Percentiles rank a stretch among this genome's conserved stretches.
Conservation (phyloP, 345 rosid genomes). For the Boechera stricta region DNA sequence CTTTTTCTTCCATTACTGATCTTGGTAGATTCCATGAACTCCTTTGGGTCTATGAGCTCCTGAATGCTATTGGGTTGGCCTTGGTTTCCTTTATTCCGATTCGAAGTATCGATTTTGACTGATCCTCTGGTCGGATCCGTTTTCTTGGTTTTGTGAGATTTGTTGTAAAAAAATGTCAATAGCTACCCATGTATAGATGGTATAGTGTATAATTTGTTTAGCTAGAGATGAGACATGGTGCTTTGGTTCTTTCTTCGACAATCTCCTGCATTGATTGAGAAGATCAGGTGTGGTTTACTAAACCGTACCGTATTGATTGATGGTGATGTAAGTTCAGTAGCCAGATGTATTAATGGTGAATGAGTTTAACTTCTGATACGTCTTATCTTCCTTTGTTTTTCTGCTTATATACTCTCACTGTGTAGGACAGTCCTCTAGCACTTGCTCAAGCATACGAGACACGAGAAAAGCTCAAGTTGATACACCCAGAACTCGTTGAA, state of each 20-base stretch:
- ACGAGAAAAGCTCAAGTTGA: conserved; percentile 70
- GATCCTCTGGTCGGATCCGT: conserved; percentile 25
- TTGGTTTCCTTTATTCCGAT: not conserved
- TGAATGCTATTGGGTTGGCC: not conserved
- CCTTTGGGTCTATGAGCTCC: not conserved
- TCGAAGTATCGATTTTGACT: conserved; percentile 1
- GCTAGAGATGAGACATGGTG: not conserved
- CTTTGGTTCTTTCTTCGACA: not conserved
- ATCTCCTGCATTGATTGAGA: not conserved
- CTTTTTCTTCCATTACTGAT: conserved; percentile 1
- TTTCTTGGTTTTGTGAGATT: conserved; percentile 3
- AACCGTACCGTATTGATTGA: too few relatives aligned
- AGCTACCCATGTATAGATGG: conserved; percentile 1
- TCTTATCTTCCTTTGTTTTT: conserved; percentile 27
- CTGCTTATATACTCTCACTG: conserved; percentile 43
- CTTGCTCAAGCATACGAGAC: conserved; percentile 99
- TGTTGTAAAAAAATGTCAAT: not conserved
- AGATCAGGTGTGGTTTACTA: not conserved
- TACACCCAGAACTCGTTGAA: conserved; percentile 75
- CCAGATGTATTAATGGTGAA: conserved; percentile 8
- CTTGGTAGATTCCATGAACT: not conserved
- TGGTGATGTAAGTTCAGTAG: not conserved
- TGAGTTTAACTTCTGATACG: conserved; percentile 15
- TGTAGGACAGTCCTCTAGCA: conserved; percentile 86
- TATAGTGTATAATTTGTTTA: not conserved